Conservation (phyloP, 441 rosid species). For the Pelargonium citronellum region DNA sequence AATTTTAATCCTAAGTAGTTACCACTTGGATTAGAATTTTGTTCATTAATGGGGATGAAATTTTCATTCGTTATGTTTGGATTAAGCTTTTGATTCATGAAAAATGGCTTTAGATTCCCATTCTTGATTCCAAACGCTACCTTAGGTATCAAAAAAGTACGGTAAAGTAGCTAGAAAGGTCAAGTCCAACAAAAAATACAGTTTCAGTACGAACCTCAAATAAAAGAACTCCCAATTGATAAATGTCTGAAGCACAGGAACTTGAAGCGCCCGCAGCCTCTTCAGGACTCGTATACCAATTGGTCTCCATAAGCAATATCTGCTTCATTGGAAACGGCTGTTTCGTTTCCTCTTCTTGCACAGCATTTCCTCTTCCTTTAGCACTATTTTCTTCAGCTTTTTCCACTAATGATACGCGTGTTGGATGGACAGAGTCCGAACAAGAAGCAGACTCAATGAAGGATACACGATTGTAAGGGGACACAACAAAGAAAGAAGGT, state of each 20-base stretch:
- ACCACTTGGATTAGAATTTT: too few species aligned
- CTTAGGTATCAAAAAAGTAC: not conserved
- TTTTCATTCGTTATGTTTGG: too few species aligned
- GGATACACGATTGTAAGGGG: constrained; percentile 17
- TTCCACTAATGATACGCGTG: constrained; percentile 27
- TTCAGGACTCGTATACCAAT: constrained; percentile 89
- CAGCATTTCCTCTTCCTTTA: constrained; percentile 30
- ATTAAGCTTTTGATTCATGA: too few species aligned
- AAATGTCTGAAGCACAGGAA: constrained; percentile 78
- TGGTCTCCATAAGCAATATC: constrained; percentile 67
- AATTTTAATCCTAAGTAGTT: not conserved
- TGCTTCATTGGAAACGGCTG: constrained; percentile 90
- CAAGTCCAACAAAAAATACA: not conserved
- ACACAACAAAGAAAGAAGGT: constrained; percentile 21
- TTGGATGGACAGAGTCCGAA: constrained; percentile 37
- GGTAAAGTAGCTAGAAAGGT: too few species aligned
- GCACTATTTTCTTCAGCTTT: constrained; percentile 39
- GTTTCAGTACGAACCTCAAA: constrained; percentile 61
- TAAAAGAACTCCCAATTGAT: constrained; percentile 76
- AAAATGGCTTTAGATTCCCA: too few species aligned
- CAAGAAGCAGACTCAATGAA: constrained; percentile 18
- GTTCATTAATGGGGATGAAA: too few species aligned
- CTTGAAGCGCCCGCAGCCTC: constrained; percentile 56
- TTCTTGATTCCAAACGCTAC: too few species aligned
- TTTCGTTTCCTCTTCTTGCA: constrained; percentile 52